phyloP scores from a whole-genome alignment of 2,329 filamentous ascomycete genomes.

The Cryphonectria nitschkei region DNA sequence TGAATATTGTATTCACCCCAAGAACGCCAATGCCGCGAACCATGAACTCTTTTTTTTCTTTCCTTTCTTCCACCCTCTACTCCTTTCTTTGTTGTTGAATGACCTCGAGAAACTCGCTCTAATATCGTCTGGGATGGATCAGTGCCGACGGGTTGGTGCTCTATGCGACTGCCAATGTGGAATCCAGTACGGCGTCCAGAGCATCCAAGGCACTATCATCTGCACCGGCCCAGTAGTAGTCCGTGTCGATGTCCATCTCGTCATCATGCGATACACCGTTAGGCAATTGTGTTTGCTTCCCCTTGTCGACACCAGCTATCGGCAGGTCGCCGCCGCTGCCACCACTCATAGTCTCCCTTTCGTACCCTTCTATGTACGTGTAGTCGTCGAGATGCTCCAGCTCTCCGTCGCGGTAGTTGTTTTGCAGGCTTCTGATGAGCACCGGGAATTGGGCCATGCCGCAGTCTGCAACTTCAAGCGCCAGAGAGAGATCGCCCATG shows the following conservation, averaged over 20 bases:
- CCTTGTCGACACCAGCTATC: slow-evolving; percentile 39
- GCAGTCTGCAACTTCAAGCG: slow-evolving; percentile 74
- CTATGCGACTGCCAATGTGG: slow-evolving; percentile 53
- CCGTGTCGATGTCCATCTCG: slow-evolving; percentile 63
- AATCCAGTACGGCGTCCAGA: slow-evolving; percentile 61
- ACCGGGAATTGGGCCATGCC: slow-evolving; percentile 79
- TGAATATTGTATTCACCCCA: slow-evolving; percentile 13
- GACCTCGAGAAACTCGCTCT: neutral
- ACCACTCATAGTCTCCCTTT: slow-evolving; percentile 34
- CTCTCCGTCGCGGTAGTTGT: slow-evolving; percentile 75
- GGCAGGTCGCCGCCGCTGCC: slow-evolving; percentile 40
- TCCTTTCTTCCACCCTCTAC: too few species aligned
- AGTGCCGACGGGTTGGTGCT: neutral
- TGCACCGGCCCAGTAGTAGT: slow-evolving; percentile 66
- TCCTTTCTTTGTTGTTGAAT: neutral
- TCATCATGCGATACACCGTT: slow-evolving; percentile 55
- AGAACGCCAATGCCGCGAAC: slow-evolving; percentile 28
- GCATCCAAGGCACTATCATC: slow-evolving; percentile 54
- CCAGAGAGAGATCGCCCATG: slow-evolving; percentile 77
- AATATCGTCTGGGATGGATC: neutral
- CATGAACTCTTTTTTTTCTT: neutral
- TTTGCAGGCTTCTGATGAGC: slow-evolving; percentile 70
- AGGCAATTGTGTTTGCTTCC: slow-evolving; percentile 44
- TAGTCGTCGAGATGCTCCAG: slow-evolving; percentile 69
- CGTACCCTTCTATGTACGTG: slow-evolving; percentile 51